Conservation (phyloP, 2,329 filamentous ascomycete species). For the Nemania sp. region DNA sequence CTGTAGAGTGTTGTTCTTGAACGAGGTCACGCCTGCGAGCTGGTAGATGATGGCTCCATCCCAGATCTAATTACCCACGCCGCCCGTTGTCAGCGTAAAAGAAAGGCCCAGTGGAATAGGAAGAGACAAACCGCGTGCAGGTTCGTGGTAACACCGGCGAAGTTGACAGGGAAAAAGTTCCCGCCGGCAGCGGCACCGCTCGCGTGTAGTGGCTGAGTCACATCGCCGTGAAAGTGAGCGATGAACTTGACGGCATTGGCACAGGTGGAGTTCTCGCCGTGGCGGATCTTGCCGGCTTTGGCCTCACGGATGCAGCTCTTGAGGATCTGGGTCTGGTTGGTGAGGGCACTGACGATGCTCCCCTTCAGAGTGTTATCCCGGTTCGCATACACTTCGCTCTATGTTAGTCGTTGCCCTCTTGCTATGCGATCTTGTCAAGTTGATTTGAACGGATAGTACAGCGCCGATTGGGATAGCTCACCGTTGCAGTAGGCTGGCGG, state of each 20-base stretch:
- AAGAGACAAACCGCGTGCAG: conserved; percentile 46
- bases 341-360: conserved; percentile 36
- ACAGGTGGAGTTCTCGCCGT: conserved; percentile 23
- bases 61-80: conserved; percentile 41
- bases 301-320: conserved; percentile 25
- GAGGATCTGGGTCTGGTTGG: conserved; percentile 33
- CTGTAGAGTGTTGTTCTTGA: conserved; percentile 27
- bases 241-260: conserved; percentile 40
- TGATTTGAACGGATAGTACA: background rate
- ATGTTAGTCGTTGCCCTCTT: background rate
- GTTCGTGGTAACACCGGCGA: conserved; percentile 47
- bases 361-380: conserved; percentile 43
- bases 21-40: conserved; percentile 23
- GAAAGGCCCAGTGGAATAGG: background rate
- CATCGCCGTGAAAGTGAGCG: conserved; percentile 50
- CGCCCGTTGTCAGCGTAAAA: conserved; percentile 2
- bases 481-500: conserved; percentile 42
- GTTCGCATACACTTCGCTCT: conserved; percentile 36
- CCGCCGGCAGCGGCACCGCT: conserved; percentile 50
- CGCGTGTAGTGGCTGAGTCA: conserved; percentile 48
- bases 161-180: conserved; percentile 51
- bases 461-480: background rate
- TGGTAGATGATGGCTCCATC: conserved; percentile 51
- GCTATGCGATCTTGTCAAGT: background rate
- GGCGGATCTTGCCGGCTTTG: conserved; percentile 24